Conservation (phyloP, 352 stramenopile species). For the Pythium chondricola region DNA sequence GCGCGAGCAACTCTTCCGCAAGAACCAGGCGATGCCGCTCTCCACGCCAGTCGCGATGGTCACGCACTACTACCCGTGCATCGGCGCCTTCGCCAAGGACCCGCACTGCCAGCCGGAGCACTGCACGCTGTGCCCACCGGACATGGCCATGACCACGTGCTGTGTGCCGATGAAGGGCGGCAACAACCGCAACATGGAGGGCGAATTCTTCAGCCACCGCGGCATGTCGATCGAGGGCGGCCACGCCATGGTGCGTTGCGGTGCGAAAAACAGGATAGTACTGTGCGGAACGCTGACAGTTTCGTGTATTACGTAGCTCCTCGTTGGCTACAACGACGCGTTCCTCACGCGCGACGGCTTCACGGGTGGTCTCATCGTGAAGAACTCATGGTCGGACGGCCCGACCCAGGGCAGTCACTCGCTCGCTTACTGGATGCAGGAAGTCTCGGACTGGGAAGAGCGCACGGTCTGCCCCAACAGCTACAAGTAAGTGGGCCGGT, state of each 20-base stretch:
- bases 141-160: slow-evolving; percentile 75
- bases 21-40: slow-evolving; percentile 73
- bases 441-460: slow-evolving; percentile 78
- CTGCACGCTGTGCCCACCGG: slow-evolving; percentile 65
- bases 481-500: slow-evolving; percentile 42
- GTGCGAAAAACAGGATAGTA: background rate
- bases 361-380: slow-evolving; percentile 68
- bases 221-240: slow-evolving; percentile 77
- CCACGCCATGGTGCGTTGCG: slow-evolving; percentile 57
- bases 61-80: slow-evolving; percentile 81
- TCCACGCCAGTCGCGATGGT: slow-evolving; percentile 67
- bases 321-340: slow-evolving; percentile 74
- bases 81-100: slow-evolving; percentile 47
- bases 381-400: slow-evolving; percentile 69
- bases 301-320: slow-evolving; percentile 29
- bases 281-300: background rate
- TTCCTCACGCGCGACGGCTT: slow-evolving; percentile 71
- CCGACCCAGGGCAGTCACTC: slow-evolving; percentile 64
- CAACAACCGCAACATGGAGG: slow-evolving; percentile 77
- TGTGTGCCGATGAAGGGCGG: slow-evolving; percentile 65
- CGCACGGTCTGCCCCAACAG: slow-evolving; percentile 74
- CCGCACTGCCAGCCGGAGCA: slow-evolving; percentile 51
- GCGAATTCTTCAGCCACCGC: slow-evolving; percentile 75
- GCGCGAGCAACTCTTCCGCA: slow-evolving; percentile 57
- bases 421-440: slow-evolving; percentile 76